Percentiles rank a stretch among this genome's conserved stretches.
These are phyloP conservation scores for Xylaria acuta DNA, from an alignment of 495 filamentous ascomycete species.

Conservation along the genomic window DNA sequence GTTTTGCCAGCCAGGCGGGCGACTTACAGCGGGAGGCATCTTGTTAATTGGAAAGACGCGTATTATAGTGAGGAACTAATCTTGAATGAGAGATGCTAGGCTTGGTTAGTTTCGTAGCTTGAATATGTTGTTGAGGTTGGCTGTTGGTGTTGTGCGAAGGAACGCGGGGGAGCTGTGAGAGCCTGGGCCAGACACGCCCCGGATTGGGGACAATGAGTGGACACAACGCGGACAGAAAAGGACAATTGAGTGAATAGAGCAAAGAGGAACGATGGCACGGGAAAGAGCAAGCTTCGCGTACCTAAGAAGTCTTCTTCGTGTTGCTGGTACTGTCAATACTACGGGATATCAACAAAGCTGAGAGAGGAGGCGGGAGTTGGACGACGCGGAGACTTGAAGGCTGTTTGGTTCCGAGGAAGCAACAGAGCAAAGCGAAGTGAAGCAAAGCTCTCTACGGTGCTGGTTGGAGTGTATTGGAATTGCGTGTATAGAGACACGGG, in stretches of 20 bases:
- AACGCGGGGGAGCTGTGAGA: slow-evolving; percentile 21
- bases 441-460: not conserved
- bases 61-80: slow-evolving; percentile 23
- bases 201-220: not conserved
- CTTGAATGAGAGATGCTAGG: slow-evolving; percentile 18
- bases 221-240: not conserved
- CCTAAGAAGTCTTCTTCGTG: slow-evolving; percentile 17
- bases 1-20: slow-evolving; percentile 18
- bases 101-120: slow-evolving; percentile 10
- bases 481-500: slow-evolving; percentile 23
- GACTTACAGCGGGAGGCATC: slow-evolving; percentile 62
- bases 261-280: slow-evolving; percentile 25
- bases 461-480: slow-evolving; percentile 22
- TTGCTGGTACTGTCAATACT: slow-evolving; percentile 25
- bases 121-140: slow-evolving; percentile 6
- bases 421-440: slow-evolving; percentile 11
- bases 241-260: not conserved
- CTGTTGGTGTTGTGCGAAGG: slow-evolving; percentile 9
- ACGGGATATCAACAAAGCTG: slow-evolving; percentile 28
- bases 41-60: slow-evolving; percentile 32
- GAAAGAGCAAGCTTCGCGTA: slow-evolving; percentile 40
- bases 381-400: slow-evolving; percentile 10
- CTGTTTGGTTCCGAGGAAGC: not conserved
- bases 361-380: not conserved
- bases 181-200: slow-evolving; percentile 18